phyloP scores from a whole-genome alignment of 177 flowering plant genomes.

The Vitis hybrid region DNA sequence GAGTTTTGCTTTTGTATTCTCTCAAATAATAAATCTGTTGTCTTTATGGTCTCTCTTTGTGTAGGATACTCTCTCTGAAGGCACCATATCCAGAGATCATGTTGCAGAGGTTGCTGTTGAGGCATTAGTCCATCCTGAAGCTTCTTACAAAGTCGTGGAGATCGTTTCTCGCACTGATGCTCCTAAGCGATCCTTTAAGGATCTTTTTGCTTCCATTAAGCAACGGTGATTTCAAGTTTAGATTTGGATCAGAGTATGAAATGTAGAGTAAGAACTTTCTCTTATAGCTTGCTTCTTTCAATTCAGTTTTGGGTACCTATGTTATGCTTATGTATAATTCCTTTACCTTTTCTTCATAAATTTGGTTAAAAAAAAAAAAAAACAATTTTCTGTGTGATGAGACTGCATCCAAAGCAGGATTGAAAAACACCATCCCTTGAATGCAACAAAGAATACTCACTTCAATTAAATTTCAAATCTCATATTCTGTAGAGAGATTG shows the following conservation, averaged over 20 bases:
- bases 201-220: constrained; percentile 73
- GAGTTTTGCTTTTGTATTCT: constrained; percentile 1
- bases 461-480: too few relatives aligned
- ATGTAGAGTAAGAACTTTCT: too few relatives aligned
- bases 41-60: not conserved
- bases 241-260: not conserved
- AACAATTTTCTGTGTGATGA: too few relatives aligned
- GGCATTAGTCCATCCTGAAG: constrained; percentile 71
- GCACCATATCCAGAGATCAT: constrained; percentile 84
- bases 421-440: too few relatives aligned
- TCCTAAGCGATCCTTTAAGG: constrained; percentile 73
- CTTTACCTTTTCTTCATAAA: too few relatives aligned
- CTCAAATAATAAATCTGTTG: not conserved
- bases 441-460: too few relatives aligned
- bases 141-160: constrained; percentile 90
- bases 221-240: constrained; percentile 32
- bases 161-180: constrained; percentile 80
- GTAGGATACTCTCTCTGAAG: constrained; percentile 81
- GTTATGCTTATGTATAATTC: too few relatives aligned
- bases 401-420: too few relatives aligned
- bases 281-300: too few relatives aligned
- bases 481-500: too few relatives aligned
- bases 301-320: too few relatives aligned
- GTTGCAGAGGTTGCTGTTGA: constrained; percentile 96
- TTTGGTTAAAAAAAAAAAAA: too few relatives aligned